Conservation (phyloP, 2,329 filamentous ascomycete genomes). For the Calonectria hawksworthii region DNA sequence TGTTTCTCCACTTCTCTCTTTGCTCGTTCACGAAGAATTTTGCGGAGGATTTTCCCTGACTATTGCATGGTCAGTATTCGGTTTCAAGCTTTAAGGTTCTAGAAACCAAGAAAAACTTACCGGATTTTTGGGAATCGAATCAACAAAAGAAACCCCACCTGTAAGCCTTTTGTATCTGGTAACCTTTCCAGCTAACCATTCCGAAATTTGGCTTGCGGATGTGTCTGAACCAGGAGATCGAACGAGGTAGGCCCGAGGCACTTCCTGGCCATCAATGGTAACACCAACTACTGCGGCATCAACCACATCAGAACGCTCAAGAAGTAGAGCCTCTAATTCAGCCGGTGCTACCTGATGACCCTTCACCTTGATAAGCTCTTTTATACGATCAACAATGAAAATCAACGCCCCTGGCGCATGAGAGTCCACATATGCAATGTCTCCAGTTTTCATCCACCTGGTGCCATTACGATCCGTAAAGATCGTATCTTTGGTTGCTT, state of each 20-base stretch:
- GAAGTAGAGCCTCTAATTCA: constrained; percentile 80
- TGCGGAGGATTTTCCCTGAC: constrained; percentile 76
- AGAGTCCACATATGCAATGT: constrained; percentile 76
- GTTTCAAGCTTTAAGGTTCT: fast-evolving
- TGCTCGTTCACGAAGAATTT: constrained; percentile 79
- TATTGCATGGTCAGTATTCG: not conserved
- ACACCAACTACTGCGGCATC: constrained; percentile 76
- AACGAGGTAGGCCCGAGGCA: constrained; percentile 73
- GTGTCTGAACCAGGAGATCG: constrained; percentile 56
- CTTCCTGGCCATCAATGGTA: constrained; percentile 61
- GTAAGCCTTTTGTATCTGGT: constrained; percentile 76
- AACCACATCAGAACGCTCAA: constrained; percentile 77
- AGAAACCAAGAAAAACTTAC: constrained; percentile 47
- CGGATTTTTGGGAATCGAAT: constrained; percentile 78
- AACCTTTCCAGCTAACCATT: constrained; percentile 74
- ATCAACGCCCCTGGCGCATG: constrained; percentile 62
- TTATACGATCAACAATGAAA: constrained; percentile 78
- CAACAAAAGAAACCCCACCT: constrained; percentile 72
- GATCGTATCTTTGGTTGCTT: constrained; percentile 74
- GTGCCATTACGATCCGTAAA: constrained; percentile 60
- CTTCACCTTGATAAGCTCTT: constrained; percentile 76
- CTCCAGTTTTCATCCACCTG: constrained; percentile 81
- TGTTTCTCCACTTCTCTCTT: constrained; percentile 64
- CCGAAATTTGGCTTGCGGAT: constrained; percentile 61
- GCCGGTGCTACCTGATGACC: constrained; percentile 83